These are phyloP conservation scores for Botrytis porri DNA, from an alignment of 2,329 filamentous ascomycete species.

Conservation along the genomic window DNA sequence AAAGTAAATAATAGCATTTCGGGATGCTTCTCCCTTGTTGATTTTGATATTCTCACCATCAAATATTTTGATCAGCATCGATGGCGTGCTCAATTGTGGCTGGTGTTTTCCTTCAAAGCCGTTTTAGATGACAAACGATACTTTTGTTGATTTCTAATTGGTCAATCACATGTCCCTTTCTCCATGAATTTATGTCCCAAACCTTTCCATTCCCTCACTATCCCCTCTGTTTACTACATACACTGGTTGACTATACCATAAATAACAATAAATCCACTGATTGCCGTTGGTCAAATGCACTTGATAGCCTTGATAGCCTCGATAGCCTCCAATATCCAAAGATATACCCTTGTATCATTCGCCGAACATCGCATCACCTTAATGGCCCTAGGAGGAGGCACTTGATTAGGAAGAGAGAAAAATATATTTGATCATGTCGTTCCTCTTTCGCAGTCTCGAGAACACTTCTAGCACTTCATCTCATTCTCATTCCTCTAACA, in stretches of 20 bases:
- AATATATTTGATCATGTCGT: constrained; percentile 35
- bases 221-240: constrained; percentile 20
- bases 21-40: neutral
- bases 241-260: constrained; percentile 18
- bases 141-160: constrained; percentile 9
- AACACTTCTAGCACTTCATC: constrained; percentile 31
- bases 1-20: neutral
- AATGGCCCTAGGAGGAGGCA: constrained; percentile 3
- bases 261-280: constrained; percentile 10
- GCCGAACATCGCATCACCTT: constrained; percentile 20
- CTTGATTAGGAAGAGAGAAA: constrained; percentile 16
- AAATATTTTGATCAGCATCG: constrained; percentile 8
- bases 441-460: constrained; percentile 24
- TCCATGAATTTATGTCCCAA: constrained; percentile 7
- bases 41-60: constrained; percentile 15
- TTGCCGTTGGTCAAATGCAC: constrained; percentile 8
- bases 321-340: constrained; percentile 17
- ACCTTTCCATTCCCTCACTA: neutral
- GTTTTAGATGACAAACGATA: constrained; percentile 19
- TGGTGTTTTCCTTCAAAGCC: constrained; percentile 19
- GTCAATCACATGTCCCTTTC: constrained; percentile 1
- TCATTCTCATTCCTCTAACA: constrained; percentile 33
- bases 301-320: constrained; percentile 19
- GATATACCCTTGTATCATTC: constrained; percentile 19
- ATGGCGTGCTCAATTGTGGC: constrained; percentile 21